Evolutionary conservation across 768 basidiomycete genomes (phyloP), one percentile per base, ranked within the genome.

Genomic region (Boletus sp.): DNA sequence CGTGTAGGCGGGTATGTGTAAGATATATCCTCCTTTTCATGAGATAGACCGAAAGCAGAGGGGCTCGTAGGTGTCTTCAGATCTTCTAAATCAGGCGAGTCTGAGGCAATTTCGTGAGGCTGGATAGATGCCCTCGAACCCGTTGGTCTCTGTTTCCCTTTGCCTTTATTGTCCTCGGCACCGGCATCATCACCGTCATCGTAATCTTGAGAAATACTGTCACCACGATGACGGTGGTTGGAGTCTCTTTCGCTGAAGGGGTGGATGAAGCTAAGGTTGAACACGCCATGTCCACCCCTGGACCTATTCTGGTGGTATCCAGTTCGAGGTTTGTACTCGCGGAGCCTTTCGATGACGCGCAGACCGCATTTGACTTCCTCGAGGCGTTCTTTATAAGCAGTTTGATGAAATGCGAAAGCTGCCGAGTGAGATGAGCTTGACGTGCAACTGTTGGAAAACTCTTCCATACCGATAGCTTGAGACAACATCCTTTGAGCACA

Each of bases 321-420:
- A 30, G 48, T 45, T 11, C 52, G 63, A 14, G 89, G 89, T 17
- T 80, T 81, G 67, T 87, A 87, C 48, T 80, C 71, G 32, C 87
- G 83, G 17, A 92, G 79, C 59, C 78, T 78, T 68, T 92, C 90
- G 52, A 92, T 80, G 41, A 83, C 83, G 4, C 67, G 67, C 4
- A 90, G 76, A 1, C 84, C 76, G 40, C 76, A 71, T 54, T 76
- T 72, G 7, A 90, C 79, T n/a, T 75, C 72, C 10, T 82, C 78
- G 5, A 90, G 73, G 48, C 90, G 87, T 35, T 92, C 90, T 62
- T 78, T 79, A 68, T 84, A 92, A 10, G 90, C 90, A 4, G 82
- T 85, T n/a, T 78, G 82, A 67, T 92, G 89, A 71, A 92, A 92
- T 18, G 80, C 78, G 63, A 89, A 87, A 0, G 90, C 89, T 80